Percentiles rank a stretch among this genome's conserved stretches.
Conservation (phyloP, 2,329 filamentous ascomycete species). For the Penicillium sp. region DNA sequence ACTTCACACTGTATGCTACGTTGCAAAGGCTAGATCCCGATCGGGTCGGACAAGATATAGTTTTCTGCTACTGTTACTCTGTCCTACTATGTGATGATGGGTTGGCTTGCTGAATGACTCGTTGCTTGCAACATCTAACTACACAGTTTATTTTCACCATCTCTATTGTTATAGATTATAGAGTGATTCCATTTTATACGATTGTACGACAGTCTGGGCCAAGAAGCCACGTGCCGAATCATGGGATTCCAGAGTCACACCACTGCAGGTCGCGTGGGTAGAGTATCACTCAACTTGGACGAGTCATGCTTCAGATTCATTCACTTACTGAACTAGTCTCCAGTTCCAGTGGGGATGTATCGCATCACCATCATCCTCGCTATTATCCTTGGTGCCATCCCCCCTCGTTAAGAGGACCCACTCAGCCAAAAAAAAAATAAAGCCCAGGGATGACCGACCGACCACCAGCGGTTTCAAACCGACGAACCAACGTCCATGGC, state of each 20-base stretch:
- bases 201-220: background rate
- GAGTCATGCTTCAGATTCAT: too few species aligned
- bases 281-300: background rate
- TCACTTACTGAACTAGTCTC: too few species aligned
- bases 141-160: background rate
- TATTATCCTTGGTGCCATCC: background rate
- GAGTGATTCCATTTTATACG: too few species aligned
- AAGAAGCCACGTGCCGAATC: slow-evolving; percentile 10
- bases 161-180: background rate
- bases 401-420: slow-evolving; percentile 9
- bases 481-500: slow-evolving; percentile 20
- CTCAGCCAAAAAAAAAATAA: background rate
- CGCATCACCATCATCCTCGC: background rate
- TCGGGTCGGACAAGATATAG: too few species aligned
- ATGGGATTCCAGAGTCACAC: slow-evolving; percentile 4
- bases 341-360: too few species aligned
- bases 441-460: slow-evolving; percentile 10
- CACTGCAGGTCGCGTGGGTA: background rate
- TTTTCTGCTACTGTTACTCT: background rate
- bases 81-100: too few species aligned
- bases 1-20: background rate
- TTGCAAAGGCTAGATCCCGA: background rate
- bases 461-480: slow-evolving; percentile 12
- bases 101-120: too few species aligned
- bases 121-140: too few species aligned